Conservation (phyloP, 2,329 filamentous ascomycete species). For the Sarocladium strictum region DNA sequence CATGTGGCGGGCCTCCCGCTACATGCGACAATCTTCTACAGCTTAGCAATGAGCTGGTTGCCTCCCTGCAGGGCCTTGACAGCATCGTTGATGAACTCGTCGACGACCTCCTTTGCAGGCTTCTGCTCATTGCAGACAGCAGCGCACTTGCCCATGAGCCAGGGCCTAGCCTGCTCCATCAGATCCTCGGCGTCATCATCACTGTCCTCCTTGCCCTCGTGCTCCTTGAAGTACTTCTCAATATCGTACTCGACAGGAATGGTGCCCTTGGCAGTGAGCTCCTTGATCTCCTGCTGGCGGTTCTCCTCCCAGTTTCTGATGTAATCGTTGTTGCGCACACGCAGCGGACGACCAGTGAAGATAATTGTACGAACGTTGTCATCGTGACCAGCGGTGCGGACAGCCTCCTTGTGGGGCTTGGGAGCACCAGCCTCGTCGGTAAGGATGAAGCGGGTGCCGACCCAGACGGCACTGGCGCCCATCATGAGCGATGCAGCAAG, state of each 20-base stretch:
- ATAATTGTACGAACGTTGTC: slow-evolving; percentile 97
- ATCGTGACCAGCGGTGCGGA: slow-evolving; percentile 84
- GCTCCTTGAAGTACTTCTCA: slow-evolving; percentile 65
- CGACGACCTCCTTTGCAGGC: slow-evolving; percentile 83
- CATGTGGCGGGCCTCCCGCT: neutral
- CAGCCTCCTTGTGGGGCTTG: slow-evolving; percentile 90
- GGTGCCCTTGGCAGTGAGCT: slow-evolving; percentile 80
- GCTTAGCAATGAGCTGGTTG: slow-evolving; percentile 62
- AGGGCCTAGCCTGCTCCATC: slow-evolving; percentile 86
- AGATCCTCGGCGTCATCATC: slow-evolving; percentile 79
- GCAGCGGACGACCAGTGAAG: slow-evolving; percentile 92
- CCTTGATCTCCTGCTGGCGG: slow-evolving; percentile 82
- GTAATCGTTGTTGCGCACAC: slow-evolving; percentile 89
- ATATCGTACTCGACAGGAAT: slow-evolving; percentile 94
- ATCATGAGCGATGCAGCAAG: slow-evolving; percentile 89
- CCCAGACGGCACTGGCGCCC: slow-evolving; percentile 89
- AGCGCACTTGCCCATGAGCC: slow-evolving; percentile 94
- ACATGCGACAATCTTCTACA: slow-evolving; percentile 40
- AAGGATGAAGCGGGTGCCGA: slow-evolving; percentile 93
- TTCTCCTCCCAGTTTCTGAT: slow-evolving; percentile 96
- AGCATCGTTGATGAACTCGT: slow-evolving; percentile 86
- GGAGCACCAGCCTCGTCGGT: slow-evolving; percentile 91
- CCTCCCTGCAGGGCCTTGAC: slow-evolving; percentile 64
- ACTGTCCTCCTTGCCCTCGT: slow-evolving; percentile 57
- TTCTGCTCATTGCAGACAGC: slow-evolving; percentile 92